Base-by-base conservation (phyloP, 1,284 basidiomycete species). In the Cronartium quercuum region DNA sequence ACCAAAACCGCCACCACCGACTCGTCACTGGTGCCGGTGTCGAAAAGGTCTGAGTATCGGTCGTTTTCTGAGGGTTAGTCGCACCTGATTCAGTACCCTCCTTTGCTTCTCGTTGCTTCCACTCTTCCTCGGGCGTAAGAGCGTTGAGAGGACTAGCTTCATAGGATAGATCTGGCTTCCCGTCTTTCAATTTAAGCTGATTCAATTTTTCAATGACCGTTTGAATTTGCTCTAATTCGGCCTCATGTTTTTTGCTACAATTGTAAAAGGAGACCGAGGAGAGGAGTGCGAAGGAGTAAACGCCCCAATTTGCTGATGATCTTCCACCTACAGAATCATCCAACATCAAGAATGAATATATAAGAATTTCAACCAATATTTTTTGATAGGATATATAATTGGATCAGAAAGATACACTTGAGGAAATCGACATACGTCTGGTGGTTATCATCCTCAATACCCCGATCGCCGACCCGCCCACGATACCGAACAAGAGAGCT, bases 201-300 rank as follows among this genome's bases (percentile, higher is more conserved):
- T 71, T 63, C 41, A 71, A 42, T 55, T 71, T 71, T n/a, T 29
- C 60, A 18, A 71, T 42, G 9, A 71, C 68, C 55, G 61, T 38
- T 9, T 64, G 60, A 10, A 71, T 71, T 57, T 71, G 68, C 21
- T 71, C 60, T 7, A 71, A 42, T 47, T 71, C 68, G 2, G 21
- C 38, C 34, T 71, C 41, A 13, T 60, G 68, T 41, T 71, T 71
- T 57, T 64, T 34, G 34, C 61, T 64, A 41, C 60, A 47, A n/a
- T 63, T n/a, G 35, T 71, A 71, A 34, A 62, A 71, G 1, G 68
- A 71, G 35, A 71, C 57, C 9, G 68, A 71, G 6, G 68, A 71
- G 38, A 71, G 60, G 44, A 71, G 65, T 35, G 65, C 6, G 18
- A 71, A 71, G 10, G 68, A 71, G 40, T 71, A 71, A 40, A 64